Base-by-base conservation (phyloP, 2,329 filamentous ascomycete genomes). In the Arthrinium phaeospermum region DNA sequence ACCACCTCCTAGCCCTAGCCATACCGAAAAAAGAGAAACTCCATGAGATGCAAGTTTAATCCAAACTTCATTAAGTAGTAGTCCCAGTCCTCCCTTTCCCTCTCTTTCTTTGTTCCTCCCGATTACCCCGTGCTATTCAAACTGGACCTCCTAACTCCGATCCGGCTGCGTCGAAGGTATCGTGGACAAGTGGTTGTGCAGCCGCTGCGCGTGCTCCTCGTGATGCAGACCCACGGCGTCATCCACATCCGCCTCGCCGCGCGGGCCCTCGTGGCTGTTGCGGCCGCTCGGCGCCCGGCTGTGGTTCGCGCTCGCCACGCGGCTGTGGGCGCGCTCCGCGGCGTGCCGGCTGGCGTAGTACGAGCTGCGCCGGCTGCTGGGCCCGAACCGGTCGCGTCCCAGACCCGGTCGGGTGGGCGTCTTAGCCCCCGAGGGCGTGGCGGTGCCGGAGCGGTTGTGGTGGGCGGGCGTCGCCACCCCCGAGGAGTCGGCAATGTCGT, bases 261-360 rank as follows among this genome's bases (percentile, higher is more conserved):
- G 67, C 14, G 27, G 24, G 1, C 53, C 70, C 44, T 73, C 72
- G 24, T 64, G 41, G 46, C 72, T 73, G 51, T 73, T 71, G 8
- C 72, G 67, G 2, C 67, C 30, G 19, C 57, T 64, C 22, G 34
- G 57, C 19, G 34, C 57, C 22, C 67, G 68, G n/a, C 68, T 70
- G 22, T 47, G 27, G 51, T 53, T 69, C 4, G 69, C 46, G 44
- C 72, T 73, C 4, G 70, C 72, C 27, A 71, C 71, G 3, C 72
- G 70, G 46, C 72, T 73, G 37, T 47, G 46, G 3, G 46, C 49
- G 7, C 68, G 68, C 14, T 51, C 49, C 1, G 72, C 72, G 1
- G 72, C 72, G 57, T 73, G 69, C 19, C 44, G 53, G 27, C 72
- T 73, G 44, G 72, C 61, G 46, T 73, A 73, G 51, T 73, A 73